Conservation (phyloP, 129 eudicot species). For the Ambrosia artemisiifolia region DNA sequence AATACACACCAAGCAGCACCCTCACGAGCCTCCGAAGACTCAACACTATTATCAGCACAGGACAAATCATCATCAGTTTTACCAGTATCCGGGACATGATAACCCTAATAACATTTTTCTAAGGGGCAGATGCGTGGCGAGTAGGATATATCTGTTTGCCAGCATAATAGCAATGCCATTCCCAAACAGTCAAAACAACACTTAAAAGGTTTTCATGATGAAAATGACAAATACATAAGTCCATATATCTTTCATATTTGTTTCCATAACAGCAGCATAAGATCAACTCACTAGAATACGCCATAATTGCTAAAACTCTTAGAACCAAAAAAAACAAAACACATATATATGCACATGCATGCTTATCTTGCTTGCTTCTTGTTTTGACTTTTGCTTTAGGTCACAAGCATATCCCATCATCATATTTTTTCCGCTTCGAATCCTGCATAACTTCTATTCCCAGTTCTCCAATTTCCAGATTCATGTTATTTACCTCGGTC, state of each 20-base stretch:
- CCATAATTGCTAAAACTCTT: background rate
- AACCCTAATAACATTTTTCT: background rate
- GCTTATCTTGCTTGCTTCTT: background rate
- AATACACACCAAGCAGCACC: background rate
- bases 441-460: background rate
- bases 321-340: background rate
- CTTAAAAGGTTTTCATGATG: background rate
- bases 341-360: background rate
- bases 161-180: background rate
- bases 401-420: slow-evolving; percentile 8
- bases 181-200: background rate
- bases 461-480: background rate
- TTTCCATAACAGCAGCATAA: background rate
- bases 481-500: background rate
- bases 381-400: background rate
- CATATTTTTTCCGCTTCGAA: slow-evolving; percentile 4
- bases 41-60: background rate
- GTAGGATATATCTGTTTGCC: background rate
- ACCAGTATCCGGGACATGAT: background rate
- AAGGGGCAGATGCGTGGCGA: no score
- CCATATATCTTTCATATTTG: background rate
- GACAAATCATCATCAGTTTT: background rate
- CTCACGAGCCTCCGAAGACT: background rate
- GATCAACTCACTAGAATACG: background rate
- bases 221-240: background rate